Evolutionary conservation across 2,329 filamentous ascomycete species (phyloP), one percentile per base, ranked within the genome.

Genomic region (Aspergillus quadrilineatus): DNA sequence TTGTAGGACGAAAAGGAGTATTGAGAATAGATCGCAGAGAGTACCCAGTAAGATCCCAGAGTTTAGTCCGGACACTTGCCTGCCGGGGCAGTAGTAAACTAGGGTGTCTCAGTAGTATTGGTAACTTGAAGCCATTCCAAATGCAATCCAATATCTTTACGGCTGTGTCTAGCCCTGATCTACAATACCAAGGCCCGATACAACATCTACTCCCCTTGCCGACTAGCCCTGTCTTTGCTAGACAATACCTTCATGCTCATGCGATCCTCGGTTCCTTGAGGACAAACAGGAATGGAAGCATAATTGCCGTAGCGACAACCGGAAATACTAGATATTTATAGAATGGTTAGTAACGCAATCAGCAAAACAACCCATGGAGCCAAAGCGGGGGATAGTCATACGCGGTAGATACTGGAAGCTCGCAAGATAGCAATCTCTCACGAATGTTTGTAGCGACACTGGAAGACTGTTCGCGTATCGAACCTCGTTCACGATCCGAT

Each of bases 391-490:
- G 36, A 22, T 22, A 22, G 22, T 3, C 52, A 42, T 56, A 56
- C 53, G 26, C 8, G 53, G 53, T 3, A 51, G 4, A 50, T 12
- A 47, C 34, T 49, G 51, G 14, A 65, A 65, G 1, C 41, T 53
- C 6, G 50, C 22, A 14, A 64, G 22, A 32, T 64, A 65, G 28
- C 56, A 56, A 12, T 44, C 52, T 9, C 59, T 48, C 4, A 57
- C 58, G 10, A 61, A 36, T 15, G 45, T 8, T 50, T 58, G 59
- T 9, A 59, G 9, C 9, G 28, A 9, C 10, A 22, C 4, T 1
- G 59, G 47, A 6, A 65, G 41, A 1, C n/a, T 51, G 9, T 43
- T 15, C 10, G 61, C 42, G 29, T 53, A 64, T n/a, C 56, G 41
- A 0, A 51, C 51, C 12, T 61, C 53, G 9, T 63, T 59, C 6